Conservation (phyloP, 1,284 basidiomycete genomes). For the Ceratobasidium sp. region DNA sequence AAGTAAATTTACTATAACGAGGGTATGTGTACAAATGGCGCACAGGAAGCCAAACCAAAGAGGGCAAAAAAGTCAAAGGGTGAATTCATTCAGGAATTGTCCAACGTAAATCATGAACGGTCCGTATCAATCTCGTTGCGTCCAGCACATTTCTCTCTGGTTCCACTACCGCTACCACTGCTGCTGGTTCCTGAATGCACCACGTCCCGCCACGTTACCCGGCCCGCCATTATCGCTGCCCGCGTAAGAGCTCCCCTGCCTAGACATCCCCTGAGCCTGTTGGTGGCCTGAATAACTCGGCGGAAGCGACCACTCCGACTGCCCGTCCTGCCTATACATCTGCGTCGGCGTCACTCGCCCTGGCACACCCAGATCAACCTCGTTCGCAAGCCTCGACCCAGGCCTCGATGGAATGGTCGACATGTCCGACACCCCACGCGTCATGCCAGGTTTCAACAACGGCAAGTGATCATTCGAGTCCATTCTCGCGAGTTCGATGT, state of each 20-base stretch:
- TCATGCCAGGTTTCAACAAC: constrained; percentile 14
- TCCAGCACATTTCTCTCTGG: constrained; percentile 16
- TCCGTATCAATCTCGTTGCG: not conserved
- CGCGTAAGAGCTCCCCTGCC: constrained; percentile 3
- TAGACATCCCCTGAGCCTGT: constrained; percentile 8
- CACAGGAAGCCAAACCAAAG: constrained; percentile 15
- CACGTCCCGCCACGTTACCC: constrained; percentile 20
- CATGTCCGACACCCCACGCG: constrained; percentile 1
- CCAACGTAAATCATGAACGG: constrained; percentile 10
- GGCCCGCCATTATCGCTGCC: too few species aligned
- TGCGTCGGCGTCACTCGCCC: constrained; percentile 2
- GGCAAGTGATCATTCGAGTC: constrained; percentile 18
- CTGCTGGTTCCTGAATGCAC: too few species aligned
- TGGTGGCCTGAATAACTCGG: too few species aligned
- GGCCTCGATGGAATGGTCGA: constrained; percentile 9
- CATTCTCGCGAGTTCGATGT: constrained; percentile 33
- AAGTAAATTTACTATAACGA: constrained; percentile 25
- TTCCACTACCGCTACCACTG: too few species aligned
- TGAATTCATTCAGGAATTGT: constrained; percentile 1
- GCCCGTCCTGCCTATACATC: constrained; percentile 9
- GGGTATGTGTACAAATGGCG: not conserved
- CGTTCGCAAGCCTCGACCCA: constrained; percentile 19
- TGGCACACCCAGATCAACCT: constrained; percentile 19
- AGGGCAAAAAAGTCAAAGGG: not conserved
- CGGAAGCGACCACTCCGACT: not conserved